These are phyloP conservation scores for Colletotrichum liriopes DNA, from an alignment of 2,329 filamentous ascomycete species.

Conservation along the genomic window DNA sequence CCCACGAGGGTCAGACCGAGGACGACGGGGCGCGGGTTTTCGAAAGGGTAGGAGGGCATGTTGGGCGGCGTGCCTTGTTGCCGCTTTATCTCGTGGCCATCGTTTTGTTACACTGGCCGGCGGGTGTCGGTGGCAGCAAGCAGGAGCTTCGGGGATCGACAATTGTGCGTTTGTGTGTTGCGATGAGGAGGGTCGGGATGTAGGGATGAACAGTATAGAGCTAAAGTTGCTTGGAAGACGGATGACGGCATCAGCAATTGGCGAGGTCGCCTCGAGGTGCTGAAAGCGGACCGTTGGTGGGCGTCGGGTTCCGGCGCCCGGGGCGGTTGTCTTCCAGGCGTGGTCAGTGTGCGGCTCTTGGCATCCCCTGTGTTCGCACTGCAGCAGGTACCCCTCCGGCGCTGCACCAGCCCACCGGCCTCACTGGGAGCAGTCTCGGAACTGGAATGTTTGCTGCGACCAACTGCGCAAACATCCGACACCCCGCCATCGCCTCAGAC, in stretches of 20 bases:
- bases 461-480: slow-evolving; percentile 6
- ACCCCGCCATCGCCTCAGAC: slow-evolving; percentile 20
- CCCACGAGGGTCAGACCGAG: slow-evolving; percentile 60
- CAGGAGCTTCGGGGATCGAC: background rate
- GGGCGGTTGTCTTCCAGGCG: background rate
- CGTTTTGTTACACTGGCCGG: slow-evolving; percentile 18
- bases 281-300: slow-evolving; percentile 24
- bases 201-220: slow-evolving; percentile 12
- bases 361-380: slow-evolving; percentile 1
- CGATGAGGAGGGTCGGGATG: background rate
- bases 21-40: slow-evolving; percentile 52
- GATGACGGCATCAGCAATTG: slow-evolving; percentile 29
- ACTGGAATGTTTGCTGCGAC: slow-evolving; percentile 5
- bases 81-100: slow-evolving; percentile 35
- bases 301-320: slow-evolving; percentile 15
- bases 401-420: background rate
- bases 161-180: background rate
- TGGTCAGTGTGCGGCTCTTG: background rate
- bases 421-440: background rate
- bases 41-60: slow-evolving; percentile 63
- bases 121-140: background rate
- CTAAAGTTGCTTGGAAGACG: slow-evolving; percentile 8
- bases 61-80: slow-evolving; percentile 47
- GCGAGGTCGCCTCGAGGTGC: background rate
- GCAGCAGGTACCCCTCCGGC: slow-evolving; percentile 2